phyloP scores from a whole-genome alignment of 2,329 filamentous ascomycete species.

The Colletotrichum acutatum region DNA sequence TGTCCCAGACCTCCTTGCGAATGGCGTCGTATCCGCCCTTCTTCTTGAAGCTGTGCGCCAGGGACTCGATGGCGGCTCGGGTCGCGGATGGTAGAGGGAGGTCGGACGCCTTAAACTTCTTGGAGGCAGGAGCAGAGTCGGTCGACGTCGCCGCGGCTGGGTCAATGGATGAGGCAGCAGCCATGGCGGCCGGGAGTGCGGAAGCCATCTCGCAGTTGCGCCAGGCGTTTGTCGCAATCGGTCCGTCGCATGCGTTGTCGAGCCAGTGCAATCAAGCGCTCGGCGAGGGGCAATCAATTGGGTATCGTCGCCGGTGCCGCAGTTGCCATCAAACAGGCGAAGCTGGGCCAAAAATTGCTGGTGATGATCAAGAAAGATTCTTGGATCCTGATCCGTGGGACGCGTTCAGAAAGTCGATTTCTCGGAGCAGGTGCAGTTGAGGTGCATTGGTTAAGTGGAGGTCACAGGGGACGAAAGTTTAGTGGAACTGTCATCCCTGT shows the following conservation, averaged over 20 bases:
- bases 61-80: constrained; percentile 76
- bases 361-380: constrained; percentile 5
- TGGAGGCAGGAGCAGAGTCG: constrained; percentile 16
- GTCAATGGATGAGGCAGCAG: constrained; percentile 9
- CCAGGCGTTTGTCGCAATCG: neutral
- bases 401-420: constrained; percentile 20
- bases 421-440: constrained; percentile 11
- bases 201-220: constrained; percentile 17
- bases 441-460: neutral
- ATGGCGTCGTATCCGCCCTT: constrained; percentile 85
- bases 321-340: neutral
- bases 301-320: neutral
- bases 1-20: constrained; percentile 80
- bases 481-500: constrained; percentile 8
- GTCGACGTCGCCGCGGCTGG: neutral
- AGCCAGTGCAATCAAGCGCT: neutral
- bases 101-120: constrained; percentile 78
- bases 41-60: constrained; percentile 87
- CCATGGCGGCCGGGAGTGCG: constrained; percentile 10
- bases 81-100: constrained; percentile 80
- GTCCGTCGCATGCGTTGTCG: neutral
- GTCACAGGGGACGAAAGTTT: constrained; percentile 17
- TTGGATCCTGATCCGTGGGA: constrained; percentile 8
- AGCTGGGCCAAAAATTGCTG: neutral
- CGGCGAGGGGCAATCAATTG: neutral